Evolutionary conservation across 306 rosid genomes (phyloP), one percentile per base, ranked within the genome.

Genomic region (Begonia fuchsioides): DNA sequence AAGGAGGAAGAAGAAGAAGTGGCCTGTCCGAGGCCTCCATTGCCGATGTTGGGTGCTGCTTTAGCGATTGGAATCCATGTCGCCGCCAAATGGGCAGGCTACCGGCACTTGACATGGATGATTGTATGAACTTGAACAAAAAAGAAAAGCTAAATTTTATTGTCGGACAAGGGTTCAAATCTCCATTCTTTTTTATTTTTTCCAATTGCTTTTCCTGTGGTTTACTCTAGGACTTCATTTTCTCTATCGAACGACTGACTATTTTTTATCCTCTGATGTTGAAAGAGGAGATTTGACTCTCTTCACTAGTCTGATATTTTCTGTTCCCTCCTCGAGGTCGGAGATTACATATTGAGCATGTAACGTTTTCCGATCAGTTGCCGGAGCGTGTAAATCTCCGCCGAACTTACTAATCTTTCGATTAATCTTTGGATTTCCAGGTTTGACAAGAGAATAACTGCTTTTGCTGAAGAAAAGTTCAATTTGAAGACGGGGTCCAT

Each of bases 61-160:
- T 75, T 85, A 18, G 87, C 95, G 12, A 85, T 81, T 14, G 94
- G 98, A 51, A 69, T 81, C 51, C 82, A 51, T 40, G 43, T 74
- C 45, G 95, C 94, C 45, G 94, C 92, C n/a, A 81, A 75, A 44
- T 90, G 98, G 95, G 92, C 87, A 8, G 92, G 95, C 13, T 73
- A 90, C 55, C 73, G 94, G 49, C 95, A 90, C 76, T 73, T 85
- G 73, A 81, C 92, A 43, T 90, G 97, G 97, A 84, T 76, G 92
- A 71, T 73, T 49, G 87, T 65, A 13, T 85, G 70, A 81, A 2
- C 26, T n/a, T n/a, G n/a, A n/a, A n/a, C n/a, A n/a, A 4, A 4
- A 19, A 19, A 19, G 4, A 19, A 4, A 19, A 19, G 26, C 26
- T 19, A 19, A 19, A 19, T 19, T 19, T 19, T 19, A n/a, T n/a